Conservation (phyloP, 202 grass and related monocot species). For the Elaeis oleifera region DNA sequence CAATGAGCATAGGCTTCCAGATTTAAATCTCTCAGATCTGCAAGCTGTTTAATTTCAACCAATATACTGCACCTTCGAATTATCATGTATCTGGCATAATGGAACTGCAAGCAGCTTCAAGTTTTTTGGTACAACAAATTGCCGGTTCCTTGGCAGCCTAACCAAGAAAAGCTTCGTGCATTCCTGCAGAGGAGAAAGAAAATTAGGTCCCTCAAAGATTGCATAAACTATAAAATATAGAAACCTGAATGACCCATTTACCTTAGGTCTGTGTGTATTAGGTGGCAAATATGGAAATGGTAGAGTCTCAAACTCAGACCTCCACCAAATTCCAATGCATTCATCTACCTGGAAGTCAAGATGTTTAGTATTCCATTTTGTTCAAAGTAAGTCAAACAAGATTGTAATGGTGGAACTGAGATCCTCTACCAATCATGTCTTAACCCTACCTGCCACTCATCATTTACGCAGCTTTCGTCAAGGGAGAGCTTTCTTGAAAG, state of each 20-base stretch:
- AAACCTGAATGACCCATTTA: not conserved
- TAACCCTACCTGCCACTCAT: constrained; percentile 45
- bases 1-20: no score
- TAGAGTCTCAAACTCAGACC: constrained; percentile 43
- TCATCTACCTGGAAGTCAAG: constrained; percentile 32
- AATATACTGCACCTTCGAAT: constrained; percentile 20
- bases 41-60: no score
- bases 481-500: constrained; percentile 35
- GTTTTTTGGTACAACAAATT: constrained; percentile 45
- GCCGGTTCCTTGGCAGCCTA: constrained; percentile 35
- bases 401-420: no score
- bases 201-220: not conserved
- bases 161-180: constrained; percentile 62
- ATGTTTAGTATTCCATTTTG: no score
- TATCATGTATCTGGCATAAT: constrained; percentile 47
- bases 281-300: constrained; percentile 48
- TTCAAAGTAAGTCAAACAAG: no score
- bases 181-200: constrained; percentile 22
- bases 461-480: not conserved
- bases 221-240: not conserved
- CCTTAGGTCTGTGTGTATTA: constrained; percentile 24
- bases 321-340: constrained; percentile 49
- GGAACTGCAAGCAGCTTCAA: constrained; percentile 50
- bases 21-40: no score
- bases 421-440: not conserved